phyloP scores from a whole-genome alignment of 768 basidiomycete species.

The Leccinellum albellum region DNA sequence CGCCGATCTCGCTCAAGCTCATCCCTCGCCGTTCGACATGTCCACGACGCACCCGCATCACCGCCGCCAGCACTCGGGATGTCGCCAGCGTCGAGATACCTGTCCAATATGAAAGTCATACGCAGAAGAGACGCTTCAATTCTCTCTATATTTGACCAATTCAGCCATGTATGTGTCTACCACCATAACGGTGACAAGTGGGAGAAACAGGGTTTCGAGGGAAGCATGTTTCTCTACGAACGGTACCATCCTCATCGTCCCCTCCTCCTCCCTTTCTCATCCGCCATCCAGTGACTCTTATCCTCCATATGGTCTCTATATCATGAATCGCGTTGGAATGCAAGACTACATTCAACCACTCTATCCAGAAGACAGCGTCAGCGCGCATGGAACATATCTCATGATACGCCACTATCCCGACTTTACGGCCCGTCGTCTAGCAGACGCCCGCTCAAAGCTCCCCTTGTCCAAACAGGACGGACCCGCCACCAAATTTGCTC shows the following conservation, averaged over 20 bases:
- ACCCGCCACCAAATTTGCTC: constrained; percentile 44
- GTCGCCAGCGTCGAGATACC: constrained; percentile 63
- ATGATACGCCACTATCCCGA: constrained; percentile 74
- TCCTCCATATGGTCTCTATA: constrained; percentile 81
- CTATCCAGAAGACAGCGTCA: constrained; percentile 75
- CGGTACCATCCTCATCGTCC: constrained; percentile 39
- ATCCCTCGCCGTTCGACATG: constrained; percentile 19
- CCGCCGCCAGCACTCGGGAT: constrained; percentile 39
- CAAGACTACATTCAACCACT: constrained; percentile 67
- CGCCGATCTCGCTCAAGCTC: constrained; percentile 31
- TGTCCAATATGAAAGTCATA: constrained; percentile 77
- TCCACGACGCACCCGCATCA: neutral
- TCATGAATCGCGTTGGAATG: constrained; percentile 77
- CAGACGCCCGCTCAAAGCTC: constrained; percentile 29
- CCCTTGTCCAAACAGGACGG: constrained; percentile 27
- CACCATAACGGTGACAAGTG: constrained; percentile 71
- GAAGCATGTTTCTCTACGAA: constrained; percentile 88
- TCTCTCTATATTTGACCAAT: constrained; percentile 78
- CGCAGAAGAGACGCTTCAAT: constrained; percentile 78
- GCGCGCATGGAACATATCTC: constrained; percentile 55
- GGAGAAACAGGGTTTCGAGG: constrained; percentile 82
- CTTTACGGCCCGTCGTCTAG: constrained; percentile 51
- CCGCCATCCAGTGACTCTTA: constrained; percentile 53
- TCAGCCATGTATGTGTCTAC: constrained; percentile 83
- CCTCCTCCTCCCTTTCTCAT: constrained; percentile 5